Evolutionary conservation across 2,329 filamentous ascomycete species (phyloP).

Genomic region (Venturiaceae sp.): DNA sequence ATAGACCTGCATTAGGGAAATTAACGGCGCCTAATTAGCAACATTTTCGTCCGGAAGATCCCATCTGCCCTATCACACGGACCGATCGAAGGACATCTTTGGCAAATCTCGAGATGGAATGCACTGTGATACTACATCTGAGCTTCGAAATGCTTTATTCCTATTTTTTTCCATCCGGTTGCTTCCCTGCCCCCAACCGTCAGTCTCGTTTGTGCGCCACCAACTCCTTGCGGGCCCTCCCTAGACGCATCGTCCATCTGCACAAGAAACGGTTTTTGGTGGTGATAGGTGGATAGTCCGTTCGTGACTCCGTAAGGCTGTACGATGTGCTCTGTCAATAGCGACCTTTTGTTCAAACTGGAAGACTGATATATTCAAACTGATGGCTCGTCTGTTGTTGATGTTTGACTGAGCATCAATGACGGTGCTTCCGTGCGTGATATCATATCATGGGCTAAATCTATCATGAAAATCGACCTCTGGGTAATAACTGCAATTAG

Average conservation of each 20-base stretch:
- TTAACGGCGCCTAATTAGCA: background rate
- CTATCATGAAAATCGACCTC: background rate
- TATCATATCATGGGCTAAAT: background rate
- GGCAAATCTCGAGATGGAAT: background rate
- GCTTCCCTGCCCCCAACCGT: background rate
- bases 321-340: background rate
- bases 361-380: background rate
- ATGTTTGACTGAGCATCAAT: background rate
- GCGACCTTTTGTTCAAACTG: background rate
- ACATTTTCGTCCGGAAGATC: background rate
- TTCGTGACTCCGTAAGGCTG: background rate
- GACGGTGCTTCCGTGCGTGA: background rate
- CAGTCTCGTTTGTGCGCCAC: background rate
- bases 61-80: background rate
- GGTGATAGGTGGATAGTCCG: background rate
- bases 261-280: background rate
- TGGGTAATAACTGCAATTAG: background rate
- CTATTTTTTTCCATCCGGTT: background rate
- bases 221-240: background rate
- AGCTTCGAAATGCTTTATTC: background rate
- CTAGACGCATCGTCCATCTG: background rate
- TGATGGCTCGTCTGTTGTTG: background rate
- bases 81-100: background rate
- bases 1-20: background rate
- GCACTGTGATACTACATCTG: background rate